Conservation (phyloP, 805 yeast genomes). For the Zygosaccharomyces gambellarensis region DNA sequence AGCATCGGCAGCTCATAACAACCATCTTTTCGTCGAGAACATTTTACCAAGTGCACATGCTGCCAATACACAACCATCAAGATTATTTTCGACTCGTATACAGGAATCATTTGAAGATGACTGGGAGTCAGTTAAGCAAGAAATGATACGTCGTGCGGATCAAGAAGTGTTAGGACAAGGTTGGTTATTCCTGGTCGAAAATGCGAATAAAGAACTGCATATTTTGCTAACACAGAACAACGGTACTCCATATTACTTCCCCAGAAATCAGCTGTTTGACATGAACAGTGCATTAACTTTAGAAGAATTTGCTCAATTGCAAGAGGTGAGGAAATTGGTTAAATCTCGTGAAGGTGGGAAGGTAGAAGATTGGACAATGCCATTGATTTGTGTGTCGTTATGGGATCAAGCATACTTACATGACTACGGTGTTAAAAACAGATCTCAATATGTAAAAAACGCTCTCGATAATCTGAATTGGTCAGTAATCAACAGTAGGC, state of each 20-base stretch:
- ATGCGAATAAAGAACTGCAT: constrained; percentile 52
- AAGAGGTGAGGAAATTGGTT: constrained; percentile 41
- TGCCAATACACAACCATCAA: constrained; percentile 33
- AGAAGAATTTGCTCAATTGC: constrained; percentile 46
- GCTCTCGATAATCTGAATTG: constrained; percentile 81
- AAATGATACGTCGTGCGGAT: constrained; percentile 48
- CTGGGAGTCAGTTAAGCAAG: constrained; percentile 48
- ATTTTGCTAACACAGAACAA: constrained; percentile 59
- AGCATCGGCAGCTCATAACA: constrained; percentile 89
- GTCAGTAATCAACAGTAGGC: constrained; percentile 57
- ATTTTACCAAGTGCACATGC: constrained; percentile 20
- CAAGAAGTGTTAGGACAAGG: constrained; percentile 52
- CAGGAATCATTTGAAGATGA: constrained; percentile 30
- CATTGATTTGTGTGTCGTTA: constrained; percentile 65
- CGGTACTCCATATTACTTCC: constrained; percentile 71
- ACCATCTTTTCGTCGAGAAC: constrained; percentile 80
- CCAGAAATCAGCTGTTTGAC: constrained; percentile 67
- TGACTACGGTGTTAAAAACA: constrained; percentile 79
- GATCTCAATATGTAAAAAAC: constrained; percentile 62
- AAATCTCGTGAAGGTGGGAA: constrained; percentile 21
- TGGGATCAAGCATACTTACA: constrained; percentile 88
- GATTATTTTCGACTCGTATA: constrained; percentile 36
- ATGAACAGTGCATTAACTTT: constrained; percentile 65
- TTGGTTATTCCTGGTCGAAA: constrained; percentile 70
- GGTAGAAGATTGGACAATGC: constrained; percentile 55